Conservation (phyloP, 192 early-diverging fungal species). For the Obelidium mucronatum region DNA sequence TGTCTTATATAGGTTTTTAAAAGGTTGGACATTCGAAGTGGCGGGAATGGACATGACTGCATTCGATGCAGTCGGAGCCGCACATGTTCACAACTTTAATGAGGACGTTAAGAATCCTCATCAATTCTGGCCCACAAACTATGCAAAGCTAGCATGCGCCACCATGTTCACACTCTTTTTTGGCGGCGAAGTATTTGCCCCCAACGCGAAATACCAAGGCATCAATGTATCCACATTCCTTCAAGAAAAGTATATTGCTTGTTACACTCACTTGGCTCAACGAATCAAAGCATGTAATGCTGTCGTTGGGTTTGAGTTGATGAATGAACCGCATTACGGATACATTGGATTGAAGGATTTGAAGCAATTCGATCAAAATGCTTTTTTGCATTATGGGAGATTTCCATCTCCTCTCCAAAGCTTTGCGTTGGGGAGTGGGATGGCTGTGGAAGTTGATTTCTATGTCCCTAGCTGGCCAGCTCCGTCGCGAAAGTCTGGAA, state of each 20-base stretch:
- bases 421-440: slow-evolving; percentile 78
- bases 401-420: slow-evolving; percentile 74
- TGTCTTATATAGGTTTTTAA: neutral
- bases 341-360: slow-evolving; percentile 76
- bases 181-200: slow-evolving; percentile 76
- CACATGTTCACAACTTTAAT: slow-evolving; percentile 77
- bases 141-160: slow-evolving; percentile 79
- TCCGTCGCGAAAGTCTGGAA: slow-evolving; percentile 66
- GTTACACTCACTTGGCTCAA: slow-evolving; percentile 73
- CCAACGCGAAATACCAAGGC: slow-evolving; percentile 67
- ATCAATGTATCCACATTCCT: slow-evolving; percentile 70
- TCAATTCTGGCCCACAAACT: slow-evolving; percentile 87
- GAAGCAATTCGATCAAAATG: slow-evolving; percentile 66
- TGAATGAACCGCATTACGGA: slow-evolving; percentile 79
- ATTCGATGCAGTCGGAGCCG: slow-evolving; percentile 79
- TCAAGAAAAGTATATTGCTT: slow-evolving; percentile 67
- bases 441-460: slow-evolving; percentile 73
- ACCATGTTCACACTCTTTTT: slow-evolving; percentile 90
- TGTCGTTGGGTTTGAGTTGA: slow-evolving; percentile 80
- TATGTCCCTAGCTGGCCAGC: slow-evolving; percentile 80
- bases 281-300: slow-evolving; percentile 69
- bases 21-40: slow-evolving; percentile 81
- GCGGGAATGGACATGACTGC: slow-evolving; percentile 74
- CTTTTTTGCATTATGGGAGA: slow-evolving; percentile 73
- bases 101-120: slow-evolving; percentile 36